phyloP scores from a whole-genome alignment of 2,329 filamentous ascomycete species.

The Diaporthe velutina region DNA sequence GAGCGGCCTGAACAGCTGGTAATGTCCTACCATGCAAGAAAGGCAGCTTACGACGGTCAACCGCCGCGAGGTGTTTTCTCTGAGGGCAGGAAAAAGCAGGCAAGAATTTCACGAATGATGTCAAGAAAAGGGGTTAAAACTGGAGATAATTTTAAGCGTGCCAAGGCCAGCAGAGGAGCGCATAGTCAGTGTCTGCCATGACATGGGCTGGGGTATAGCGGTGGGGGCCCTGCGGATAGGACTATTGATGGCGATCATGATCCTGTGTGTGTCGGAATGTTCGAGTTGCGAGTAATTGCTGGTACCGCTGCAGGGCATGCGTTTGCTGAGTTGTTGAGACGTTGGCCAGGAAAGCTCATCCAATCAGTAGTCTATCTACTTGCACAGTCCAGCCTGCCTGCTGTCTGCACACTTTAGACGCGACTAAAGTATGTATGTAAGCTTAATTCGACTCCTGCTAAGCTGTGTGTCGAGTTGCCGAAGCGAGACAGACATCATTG shows the following conservation, averaged over 20 bases:
- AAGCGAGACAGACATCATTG: not conserved
- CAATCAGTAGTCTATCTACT: not conserved
- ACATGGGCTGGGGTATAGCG: constrained; percentile 20
- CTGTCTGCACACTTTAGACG: not conserved
- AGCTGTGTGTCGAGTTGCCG: not conserved
- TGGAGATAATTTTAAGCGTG: constrained; percentile 36
- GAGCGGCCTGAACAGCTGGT: constrained; percentile 20
- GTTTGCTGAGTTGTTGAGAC: not conserved
- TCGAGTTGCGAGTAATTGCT: constrained; percentile 23
- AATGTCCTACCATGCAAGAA: not conserved
- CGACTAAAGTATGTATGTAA: not conserved
- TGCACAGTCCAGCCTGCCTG: not conserved
- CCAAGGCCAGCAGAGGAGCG: constrained; percentile 24
- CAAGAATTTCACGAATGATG: constrained; percentile 27
- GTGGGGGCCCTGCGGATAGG: not conserved
- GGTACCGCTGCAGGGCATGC: not conserved
- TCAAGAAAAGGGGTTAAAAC: constrained; percentile 37
- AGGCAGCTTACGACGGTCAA: constrained; percentile 5
- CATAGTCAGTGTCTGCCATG: constrained; percentile 24
- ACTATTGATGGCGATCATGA: constrained; percentile 29
- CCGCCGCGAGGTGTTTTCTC: not conserved
- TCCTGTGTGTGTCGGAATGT: constrained; percentile 15
- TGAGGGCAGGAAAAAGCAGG: constrained; percentile 11
- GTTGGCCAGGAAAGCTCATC: not conserved
- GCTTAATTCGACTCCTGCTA: constrained; percentile 17